These are phyloP conservation scores for Massarina eburnea DNA, from an alignment of 2,329 filamentous ascomycete genomes.

Conservation along the genomic window DNA sequence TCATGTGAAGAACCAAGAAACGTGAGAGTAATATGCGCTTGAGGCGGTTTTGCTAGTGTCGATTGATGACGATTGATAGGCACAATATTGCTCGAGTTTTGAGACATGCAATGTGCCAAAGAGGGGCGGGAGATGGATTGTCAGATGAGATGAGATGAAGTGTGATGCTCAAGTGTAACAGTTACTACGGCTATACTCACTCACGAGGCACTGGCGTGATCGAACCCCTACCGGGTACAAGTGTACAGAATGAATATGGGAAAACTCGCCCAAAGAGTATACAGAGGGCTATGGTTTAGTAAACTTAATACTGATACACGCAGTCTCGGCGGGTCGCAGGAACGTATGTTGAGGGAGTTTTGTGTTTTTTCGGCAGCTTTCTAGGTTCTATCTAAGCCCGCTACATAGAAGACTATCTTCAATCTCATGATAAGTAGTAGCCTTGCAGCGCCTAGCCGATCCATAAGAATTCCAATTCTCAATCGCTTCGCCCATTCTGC, in stretches of 20 bases:
- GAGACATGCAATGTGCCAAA: not conserved
- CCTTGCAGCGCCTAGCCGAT: slow-evolving; percentile 6
- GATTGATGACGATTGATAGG: too few species aligned
- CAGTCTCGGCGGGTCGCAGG: too few species aligned
- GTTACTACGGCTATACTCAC: too few species aligned
- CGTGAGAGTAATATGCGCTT: too few species aligned
- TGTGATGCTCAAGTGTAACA: too few species aligned
- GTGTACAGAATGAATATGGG: too few species aligned
- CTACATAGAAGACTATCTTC: not conserved
- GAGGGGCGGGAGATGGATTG: not conserved
- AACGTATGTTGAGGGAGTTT: not conserved
- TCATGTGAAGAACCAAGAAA: too few species aligned
- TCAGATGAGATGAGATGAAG: not conserved
- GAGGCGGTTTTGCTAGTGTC: too few species aligned
- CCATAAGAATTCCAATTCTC: not conserved
- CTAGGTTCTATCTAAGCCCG: slow-evolving; percentile 13
- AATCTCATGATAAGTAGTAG: not conserved
- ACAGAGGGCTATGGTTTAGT: too few species aligned
- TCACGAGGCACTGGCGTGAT: too few species aligned
- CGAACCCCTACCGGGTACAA: not conserved
- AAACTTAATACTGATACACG: too few species aligned
- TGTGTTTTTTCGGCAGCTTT: slow-evolving; percentile 13
- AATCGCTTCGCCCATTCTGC: not conserved
- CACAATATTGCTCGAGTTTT: not conserved
- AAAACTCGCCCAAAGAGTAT: too few species aligned